Evolutionary conservation across 805 yeast genomes (phyloP).

Genomic region (Saturnispora gosingensis): DNA sequence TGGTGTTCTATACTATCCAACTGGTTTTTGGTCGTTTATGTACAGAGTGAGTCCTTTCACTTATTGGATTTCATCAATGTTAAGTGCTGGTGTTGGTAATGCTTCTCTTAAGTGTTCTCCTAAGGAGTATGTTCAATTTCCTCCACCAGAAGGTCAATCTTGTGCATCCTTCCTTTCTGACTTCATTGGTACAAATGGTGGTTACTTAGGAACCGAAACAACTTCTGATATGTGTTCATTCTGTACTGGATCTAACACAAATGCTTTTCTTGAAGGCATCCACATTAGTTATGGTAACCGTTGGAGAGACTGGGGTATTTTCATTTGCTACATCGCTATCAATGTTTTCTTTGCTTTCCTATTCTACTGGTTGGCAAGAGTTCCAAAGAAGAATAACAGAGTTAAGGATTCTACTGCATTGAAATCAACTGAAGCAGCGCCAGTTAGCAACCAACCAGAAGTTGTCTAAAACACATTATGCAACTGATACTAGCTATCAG

Average conservation of each 20-base stretch:
- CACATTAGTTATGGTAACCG: conserved; percentile 37
- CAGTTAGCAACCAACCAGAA: conserved; percentile 11
- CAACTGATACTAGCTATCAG: neutral
- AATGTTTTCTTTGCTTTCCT: conserved; percentile 28
- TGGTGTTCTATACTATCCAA: conserved; percentile 60
- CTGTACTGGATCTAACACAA: conserved; percentile 51
- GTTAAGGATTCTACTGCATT: conserved; percentile 21
- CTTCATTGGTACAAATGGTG: conserved; percentile 34
- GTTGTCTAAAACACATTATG: neutral
- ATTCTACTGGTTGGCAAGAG: conserved; percentile 56
- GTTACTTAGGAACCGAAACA: conserved; percentile 34
- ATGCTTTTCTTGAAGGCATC: conserved; percentile 44
- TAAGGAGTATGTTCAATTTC: conserved; percentile 38
- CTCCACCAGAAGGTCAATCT: conserved; percentile 46
- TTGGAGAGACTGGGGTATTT: conserved; percentile 59
- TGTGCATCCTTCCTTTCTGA: conserved; percentile 46
- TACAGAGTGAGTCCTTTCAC: conserved; percentile 66
- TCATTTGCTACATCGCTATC: conserved; percentile 39
- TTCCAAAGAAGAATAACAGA: conserved; percentile 49
- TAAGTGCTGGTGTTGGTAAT: conserved; percentile 48
- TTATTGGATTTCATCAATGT: conserved; percentile 48
- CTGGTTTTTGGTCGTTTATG: conserved; percentile 75
- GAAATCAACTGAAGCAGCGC: conserved; percentile 14
- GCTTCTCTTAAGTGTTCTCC: conserved; percentile 37
- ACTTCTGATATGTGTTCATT: conserved; percentile 48